A percentile compares a stretch with the other conserved stretches of the same genome.
These are phyloP conservation scores for Cicer judaicum DNA, from an alignment of 306 rosid species.

Conservation along the genomic window DNA sequence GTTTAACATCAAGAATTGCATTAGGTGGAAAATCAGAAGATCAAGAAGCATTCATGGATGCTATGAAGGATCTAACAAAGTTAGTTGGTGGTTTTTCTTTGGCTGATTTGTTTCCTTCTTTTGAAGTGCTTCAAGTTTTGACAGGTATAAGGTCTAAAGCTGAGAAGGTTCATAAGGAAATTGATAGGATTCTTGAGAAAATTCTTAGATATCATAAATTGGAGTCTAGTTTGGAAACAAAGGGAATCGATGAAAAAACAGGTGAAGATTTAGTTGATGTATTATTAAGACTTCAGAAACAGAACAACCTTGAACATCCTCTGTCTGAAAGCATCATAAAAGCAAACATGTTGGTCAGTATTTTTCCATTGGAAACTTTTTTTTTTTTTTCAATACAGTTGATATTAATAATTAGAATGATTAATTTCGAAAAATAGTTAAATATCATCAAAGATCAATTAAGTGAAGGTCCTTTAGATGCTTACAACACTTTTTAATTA, in stretches of 20 bases:
- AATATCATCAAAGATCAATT: neutral
- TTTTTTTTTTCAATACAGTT: too few species aligned
- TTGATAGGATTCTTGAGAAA: constrained; percentile 45
- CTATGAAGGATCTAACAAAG: constrained; percentile 21
- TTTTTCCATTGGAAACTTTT: neutral
- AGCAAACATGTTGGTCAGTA: constrained; percentile 47
- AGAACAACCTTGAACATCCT: constrained; percentile 44
- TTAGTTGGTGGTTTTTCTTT: constrained; percentile 39
- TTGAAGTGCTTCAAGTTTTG: constrained; percentile 38
- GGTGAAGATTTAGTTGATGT: constrained; percentile 51
- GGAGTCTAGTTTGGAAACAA: constrained; percentile 12
- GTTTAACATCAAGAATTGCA: constrained; percentile 37
- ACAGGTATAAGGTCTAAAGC: constrained; percentile 40
- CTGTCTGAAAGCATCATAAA: constrained; percentile 40
- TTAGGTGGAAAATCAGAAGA: constrained; percentile 44
- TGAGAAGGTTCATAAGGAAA: constrained; percentile 39
- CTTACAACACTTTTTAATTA: neutral
- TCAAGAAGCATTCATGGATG: constrained; percentile 39
- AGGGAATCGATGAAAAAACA: neutral
- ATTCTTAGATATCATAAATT: constrained; percentile 43
- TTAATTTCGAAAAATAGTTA: neutral
- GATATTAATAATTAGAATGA: too few species aligned
- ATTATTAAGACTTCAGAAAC: constrained; percentile 43
- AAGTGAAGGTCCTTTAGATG: neutral
- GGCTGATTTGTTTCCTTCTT: constrained; percentile 45